These are phyloP conservation scores for Kurtzmaniella quercitrusa DNA, from an alignment of 1,139 yeast genomes.

Conservation along the genomic window DNA sequence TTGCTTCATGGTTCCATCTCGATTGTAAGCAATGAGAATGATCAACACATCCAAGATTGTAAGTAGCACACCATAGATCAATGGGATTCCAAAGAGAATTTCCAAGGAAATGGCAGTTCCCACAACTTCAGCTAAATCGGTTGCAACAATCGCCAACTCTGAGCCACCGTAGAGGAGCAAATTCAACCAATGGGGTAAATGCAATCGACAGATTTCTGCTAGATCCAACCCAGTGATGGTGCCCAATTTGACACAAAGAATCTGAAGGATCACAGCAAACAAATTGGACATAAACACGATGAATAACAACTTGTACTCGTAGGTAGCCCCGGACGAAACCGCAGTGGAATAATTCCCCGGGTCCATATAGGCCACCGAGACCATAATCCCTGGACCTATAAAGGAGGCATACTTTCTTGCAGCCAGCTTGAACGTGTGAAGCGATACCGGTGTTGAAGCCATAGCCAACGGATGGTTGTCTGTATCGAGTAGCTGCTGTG, in stretches of 20 bases:
- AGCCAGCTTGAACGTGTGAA: not conserved
- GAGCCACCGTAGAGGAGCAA: slow-evolving; percentile 58
- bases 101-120: slow-evolving; percentile 77
- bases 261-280: slow-evolving; percentile 69
- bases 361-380: slow-evolving; percentile 75
- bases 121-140: slow-evolving; percentile 79
- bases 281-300: slow-evolving; percentile 61
- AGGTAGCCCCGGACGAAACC: slow-evolving; percentile 73
- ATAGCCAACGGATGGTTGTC: too few species aligned
- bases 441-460: not conserved
- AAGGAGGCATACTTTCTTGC: slow-evolving; percentile 49
- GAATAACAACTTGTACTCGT: slow-evolving; percentile 59
- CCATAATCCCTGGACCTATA: slow-evolving; percentile 78
- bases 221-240: slow-evolving; percentile 75
- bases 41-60: slow-evolving; percentile 72
- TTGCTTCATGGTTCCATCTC: slow-evolving; percentile 64
- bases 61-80: slow-evolving; percentile 60
- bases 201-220: slow-evolving; percentile 70
- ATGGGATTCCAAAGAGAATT: slow-evolving; percentile 62
- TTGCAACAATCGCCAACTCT: slow-evolving; percentile 72
- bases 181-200: slow-evolving; percentile 56
- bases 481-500: too few species aligned
- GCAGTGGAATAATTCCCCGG: slow-evolving; percentile 83
- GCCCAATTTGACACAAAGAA: slow-evolving; percentile 69
- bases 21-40: slow-evolving; percentile 64